Conservation (phyloP, 2,329 filamentous ascomycete species). For the Ustulina deusta region DNA sequence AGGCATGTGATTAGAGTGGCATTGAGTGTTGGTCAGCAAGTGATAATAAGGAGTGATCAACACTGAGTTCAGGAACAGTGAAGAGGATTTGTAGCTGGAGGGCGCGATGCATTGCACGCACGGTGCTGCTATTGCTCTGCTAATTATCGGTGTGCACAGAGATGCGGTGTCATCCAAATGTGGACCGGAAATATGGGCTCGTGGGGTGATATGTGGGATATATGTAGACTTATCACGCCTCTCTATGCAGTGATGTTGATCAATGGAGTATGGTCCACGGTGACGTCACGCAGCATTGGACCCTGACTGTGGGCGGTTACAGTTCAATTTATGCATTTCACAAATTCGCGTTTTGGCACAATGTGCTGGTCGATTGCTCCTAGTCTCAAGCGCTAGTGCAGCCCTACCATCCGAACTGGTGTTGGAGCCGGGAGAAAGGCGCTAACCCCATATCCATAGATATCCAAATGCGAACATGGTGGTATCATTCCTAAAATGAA, state of each 20-base stretch:
- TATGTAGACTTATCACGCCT: constrained; percentile 15
- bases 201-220: constrained; percentile 30
- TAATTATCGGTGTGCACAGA: background rate
- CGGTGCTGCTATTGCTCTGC: background rate
- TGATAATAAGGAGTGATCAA: constrained; percentile 18
- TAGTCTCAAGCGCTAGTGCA: constrained; percentile 20
- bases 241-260: constrained; percentile 14
- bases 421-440: constrained; percentile 3
- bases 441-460: background rate
- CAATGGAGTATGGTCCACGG: background rate
- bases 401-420: constrained; percentile 1
- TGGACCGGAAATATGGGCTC: constrained; percentile 29
- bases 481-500: constrained; percentile 30
- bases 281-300: background rate
- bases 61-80: background rate
- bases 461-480: constrained; percentile 26
- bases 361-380: too few species aligned
- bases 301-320: background rate
- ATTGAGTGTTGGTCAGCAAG: background rate
- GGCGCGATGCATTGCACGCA: background rate
- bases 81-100: background rate
- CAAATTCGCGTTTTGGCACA: background rate
- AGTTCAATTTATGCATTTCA: constrained; percentile 6
- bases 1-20: background rate
- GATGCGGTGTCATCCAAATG: background rate